phyloP scores from a whole-genome alignment of 305 asterid genomes.

The Fraxinus dipetala region DNA sequence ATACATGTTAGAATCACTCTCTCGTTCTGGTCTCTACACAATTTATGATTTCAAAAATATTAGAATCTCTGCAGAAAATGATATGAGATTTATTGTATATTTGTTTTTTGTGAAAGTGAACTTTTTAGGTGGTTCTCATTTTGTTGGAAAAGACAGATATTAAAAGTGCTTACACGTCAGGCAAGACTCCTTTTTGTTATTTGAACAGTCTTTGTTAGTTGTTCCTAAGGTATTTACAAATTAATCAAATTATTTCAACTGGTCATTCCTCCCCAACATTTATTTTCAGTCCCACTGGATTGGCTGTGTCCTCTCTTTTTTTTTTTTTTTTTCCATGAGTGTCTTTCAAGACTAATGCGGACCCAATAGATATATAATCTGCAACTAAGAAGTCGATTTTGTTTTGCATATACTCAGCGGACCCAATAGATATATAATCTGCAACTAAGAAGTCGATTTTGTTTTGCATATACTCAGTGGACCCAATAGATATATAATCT shows the following conservation, averaged over 20 bases:
- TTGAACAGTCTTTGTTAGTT: background rate
- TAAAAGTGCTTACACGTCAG: background rate
- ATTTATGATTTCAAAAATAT: background rate
- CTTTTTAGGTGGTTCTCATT: background rate
- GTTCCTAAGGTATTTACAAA: background rate
- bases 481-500: background rate
- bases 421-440: background rate
- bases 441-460: background rate
- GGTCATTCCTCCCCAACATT: background rate
- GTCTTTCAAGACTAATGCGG: background rate
- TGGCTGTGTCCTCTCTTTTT: background rate
- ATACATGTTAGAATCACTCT: background rate
- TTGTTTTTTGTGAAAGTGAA: background rate
- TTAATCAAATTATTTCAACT: background rate
- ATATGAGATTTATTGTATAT: background rate
- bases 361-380: background rate
- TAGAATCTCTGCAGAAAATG: background rate
- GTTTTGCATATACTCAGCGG: background rate
- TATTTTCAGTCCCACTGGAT: background rate
- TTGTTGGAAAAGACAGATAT: background rate
- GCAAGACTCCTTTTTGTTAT: background rate
- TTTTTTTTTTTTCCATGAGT: background rate
- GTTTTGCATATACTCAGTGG: background rate
- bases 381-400: background rate
- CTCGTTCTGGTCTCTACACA: background rate